A percentile compares a stretch with the other conserved stretches of the same genome.
phyloP scores from a whole-genome alignment of 768 basidiomycete species.

The Termitomyces sp. region DNA sequence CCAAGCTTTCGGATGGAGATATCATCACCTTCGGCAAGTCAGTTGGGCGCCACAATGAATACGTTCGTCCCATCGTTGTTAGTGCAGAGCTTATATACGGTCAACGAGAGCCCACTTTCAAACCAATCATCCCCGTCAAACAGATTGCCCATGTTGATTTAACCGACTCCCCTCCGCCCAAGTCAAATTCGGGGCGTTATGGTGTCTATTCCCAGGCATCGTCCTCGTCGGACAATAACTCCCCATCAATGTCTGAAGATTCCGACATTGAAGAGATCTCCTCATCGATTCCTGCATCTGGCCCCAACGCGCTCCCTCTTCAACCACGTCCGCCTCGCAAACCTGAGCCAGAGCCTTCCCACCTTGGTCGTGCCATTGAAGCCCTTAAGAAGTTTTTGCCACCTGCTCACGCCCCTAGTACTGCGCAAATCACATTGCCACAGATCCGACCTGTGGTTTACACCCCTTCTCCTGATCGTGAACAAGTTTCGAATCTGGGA shows the following conservation, averaged over 20 bases:
- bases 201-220: constrained; percentile 51
- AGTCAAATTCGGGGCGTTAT: constrained; percentile 56
- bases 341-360: constrained; percentile 2
- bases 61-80: constrained; percentile 62
- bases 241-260: constrained; percentile 31
- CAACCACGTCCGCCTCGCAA: constrained; percentile 15
- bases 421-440: background rate
- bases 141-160: constrained; percentile 17
- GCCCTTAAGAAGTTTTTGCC: constrained; percentile 32
- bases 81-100: constrained; percentile 54
- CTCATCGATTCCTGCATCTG: constrained; percentile 28
- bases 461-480: background rate
- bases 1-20: constrained; percentile 64
- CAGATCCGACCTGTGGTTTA: constrained; percentile 4
- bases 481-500: background rate
- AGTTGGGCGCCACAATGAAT: constrained; percentile 60
- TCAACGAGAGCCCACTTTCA: constrained; percentile 17
- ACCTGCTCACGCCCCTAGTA: constrained; percentile 21
- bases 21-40: constrained; percentile 75
- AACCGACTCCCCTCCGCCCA: constrained; percentile 9
- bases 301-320: constrained; percentile 25
- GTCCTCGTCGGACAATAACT: constrained; percentile 42
- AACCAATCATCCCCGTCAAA: constrained; percentile 28
- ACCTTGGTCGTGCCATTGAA: constrained; percentile 29
- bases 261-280: constrained; percentile 54